Base-by-base conservation (phyloP, 2,329 filamentous ascomycete species). In the Lachnellula suecica region DNA sequence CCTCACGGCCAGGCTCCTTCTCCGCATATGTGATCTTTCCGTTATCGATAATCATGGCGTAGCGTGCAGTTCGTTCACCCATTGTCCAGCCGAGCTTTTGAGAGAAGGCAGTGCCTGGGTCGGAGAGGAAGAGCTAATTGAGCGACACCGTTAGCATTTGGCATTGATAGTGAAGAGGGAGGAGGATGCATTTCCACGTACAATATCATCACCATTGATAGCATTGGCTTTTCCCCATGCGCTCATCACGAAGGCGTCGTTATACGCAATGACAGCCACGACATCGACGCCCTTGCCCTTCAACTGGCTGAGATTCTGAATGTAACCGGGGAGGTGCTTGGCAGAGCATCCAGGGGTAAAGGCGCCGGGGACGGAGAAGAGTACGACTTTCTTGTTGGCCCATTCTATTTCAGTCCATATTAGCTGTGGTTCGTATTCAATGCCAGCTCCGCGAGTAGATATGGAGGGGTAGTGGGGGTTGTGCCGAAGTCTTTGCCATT, bases 271-370 rank as follows among this genome's bases (percentile, higher is more conserved):
- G 56, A 86, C 79, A 37, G 83, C 84, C 49, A 89, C 79, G 43
- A 85, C 65, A 66, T 89, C 85, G 52, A 89, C 84, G 57, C 84
- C 85, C 76, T 88, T 89, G 52, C 66, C 68, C 69, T 79, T 80
- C 62, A 88, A 70, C 58, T 79, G 73, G 25, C 76, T 68, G 56
- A 85, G 72, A 58, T 85, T 82, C 70, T 80, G 70, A 63, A 88
- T 81, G 75, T 85, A 89, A 44, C 83, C 83, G 31, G 86, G 86
- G 43, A 89, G 78, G 70, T 89, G 86, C 65, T 73, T 74, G 54
- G 80, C 84, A 54, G 83, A 83, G 76, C 86, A 89, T 63, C 82
- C 78, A 27, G 85, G 85, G 19, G 85, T 89, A 75, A 88, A 88
- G 49, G 84, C 84, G 59, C 84, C 85, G 23, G 85, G 85, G 27